Percentiles rank a stretch among this genome's conserved stretches.
Conservation (phyloP, 805 yeast species). For the Yarrowia hollandica region DNA sequence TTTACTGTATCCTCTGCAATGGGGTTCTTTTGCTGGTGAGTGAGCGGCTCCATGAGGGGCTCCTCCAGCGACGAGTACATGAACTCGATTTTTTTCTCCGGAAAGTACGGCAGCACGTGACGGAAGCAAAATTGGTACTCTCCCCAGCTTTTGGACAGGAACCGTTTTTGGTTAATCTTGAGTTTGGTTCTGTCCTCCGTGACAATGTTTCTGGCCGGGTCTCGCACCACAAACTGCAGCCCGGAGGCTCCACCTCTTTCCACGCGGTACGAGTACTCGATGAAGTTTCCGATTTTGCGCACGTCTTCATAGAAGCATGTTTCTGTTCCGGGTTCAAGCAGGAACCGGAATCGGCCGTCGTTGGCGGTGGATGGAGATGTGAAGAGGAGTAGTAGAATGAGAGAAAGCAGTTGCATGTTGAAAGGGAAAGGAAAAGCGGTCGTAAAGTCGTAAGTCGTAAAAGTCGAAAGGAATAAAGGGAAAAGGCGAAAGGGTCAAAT, state of each 20-base stretch:
- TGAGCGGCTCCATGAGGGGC: slow-evolving; percentile 14
- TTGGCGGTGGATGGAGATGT: background rate
- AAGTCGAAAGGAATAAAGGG: too few species aligned
- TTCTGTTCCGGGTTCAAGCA: slow-evolving; percentile 21
- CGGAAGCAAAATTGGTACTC: slow-evolving; percentile 17
- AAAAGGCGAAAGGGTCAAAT: background rate
- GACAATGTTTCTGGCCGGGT: slow-evolving; percentile 2
- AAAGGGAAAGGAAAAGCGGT: too few species aligned
- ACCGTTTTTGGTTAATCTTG: background rate
- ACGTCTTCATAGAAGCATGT: slow-evolving; percentile 14
- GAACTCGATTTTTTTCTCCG: slow-evolving; percentile 14
- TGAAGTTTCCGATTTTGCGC: slow-evolving; percentile 21
- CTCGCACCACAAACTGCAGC: background rate
- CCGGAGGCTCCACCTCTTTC: slow-evolving; percentile 18
- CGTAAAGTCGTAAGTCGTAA: too few species aligned
- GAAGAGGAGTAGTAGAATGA: background rate
- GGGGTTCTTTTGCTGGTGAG: slow-evolving; percentile 1
- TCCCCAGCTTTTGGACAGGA: slow-evolving; percentile 10
- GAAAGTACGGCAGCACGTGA: slow-evolving; percentile 2
- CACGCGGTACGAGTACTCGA: slow-evolving; percentile 14
- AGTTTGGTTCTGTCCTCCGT: background rate
- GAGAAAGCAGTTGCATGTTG: background rate
- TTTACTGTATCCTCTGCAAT: background rate
- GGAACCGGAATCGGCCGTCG: background rate
- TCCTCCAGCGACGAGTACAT: background rate